These are phyloP conservation scores for Acidiella bohemica DNA, from an alignment of 495 filamentous ascomycete species.

Conservation along the genomic window DNA sequence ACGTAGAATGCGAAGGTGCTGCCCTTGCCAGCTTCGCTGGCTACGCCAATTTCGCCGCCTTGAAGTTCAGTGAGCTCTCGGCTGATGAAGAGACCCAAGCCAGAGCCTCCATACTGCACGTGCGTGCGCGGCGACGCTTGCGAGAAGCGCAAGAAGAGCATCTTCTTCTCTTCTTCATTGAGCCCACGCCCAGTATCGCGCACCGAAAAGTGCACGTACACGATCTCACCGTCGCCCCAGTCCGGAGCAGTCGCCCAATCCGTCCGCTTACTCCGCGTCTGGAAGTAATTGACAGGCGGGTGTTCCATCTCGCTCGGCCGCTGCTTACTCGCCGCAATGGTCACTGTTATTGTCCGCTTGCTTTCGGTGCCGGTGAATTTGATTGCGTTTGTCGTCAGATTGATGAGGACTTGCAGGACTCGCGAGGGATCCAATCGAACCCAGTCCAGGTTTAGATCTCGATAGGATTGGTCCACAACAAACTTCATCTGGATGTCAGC, in stretches of 20 bases:
- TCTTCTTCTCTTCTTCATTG: conserved; percentile 55
- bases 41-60: conserved; percentile 72
- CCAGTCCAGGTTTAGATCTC: conserved; percentile 45
- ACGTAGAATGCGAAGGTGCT: conserved; percentile 82
- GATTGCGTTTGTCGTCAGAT: conserved; percentile 36
- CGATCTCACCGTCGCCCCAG: conserved; percentile 54
- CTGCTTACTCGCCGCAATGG: conserved; percentile 49
- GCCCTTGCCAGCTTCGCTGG: conserved; percentile 54
- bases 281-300: conserved; percentile 29
- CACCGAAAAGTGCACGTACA: conserved; percentile 62
- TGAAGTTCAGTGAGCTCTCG: conserved; percentile 65
- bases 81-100: conserved; percentile 72
- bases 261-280: conserved; percentile 24
- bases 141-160: conserved; percentile 69
- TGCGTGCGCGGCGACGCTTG: conserved; percentile 69
- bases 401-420: conserved; percentile 54
- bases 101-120: conserved; percentile 68
- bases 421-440: conserved; percentile 56
- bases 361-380: conserved; percentile 37
- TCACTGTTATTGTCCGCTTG: conserved; percentile 52
- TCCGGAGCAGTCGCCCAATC: conserved; percentile 41
- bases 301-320: conserved; percentile 35
- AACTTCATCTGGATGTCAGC: conserved; percentile 54
- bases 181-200: conserved; percentile 69
- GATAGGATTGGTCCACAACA: conserved; percentile 43